phyloP scores from a whole-genome alignment of 257 asterid species.

The Lavandula angustifolia region DNA sequence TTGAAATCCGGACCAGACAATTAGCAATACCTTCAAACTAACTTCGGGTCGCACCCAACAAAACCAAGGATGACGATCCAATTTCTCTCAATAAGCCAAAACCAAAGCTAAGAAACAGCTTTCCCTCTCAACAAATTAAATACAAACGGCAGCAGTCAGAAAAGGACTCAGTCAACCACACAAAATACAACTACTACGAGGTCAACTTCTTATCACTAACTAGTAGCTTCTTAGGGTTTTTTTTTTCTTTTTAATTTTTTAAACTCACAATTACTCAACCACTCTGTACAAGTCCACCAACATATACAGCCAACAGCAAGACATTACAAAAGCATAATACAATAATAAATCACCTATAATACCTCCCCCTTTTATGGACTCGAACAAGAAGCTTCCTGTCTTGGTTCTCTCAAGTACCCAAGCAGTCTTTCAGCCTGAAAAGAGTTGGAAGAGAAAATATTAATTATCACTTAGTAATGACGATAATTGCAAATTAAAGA shows the following conservation, averaged over 20 bases:
- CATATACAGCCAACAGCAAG: conserved; percentile 54
- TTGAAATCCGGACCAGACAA: conserved; percentile 30
- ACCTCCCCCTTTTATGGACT: conserved; percentile 52
- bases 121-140: conserved; percentile 27
- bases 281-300: conserved; percentile 64
- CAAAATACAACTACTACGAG: conserved; percentile 37
- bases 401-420: conserved; percentile 87
- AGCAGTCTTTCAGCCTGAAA: conserved; percentile 94
- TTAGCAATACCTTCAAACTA: conserved; percentile 39
- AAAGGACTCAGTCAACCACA: conserved; percentile 37
- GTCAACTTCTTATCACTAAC: conserved; percentile 57
- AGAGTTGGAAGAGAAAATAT: conserved; percentile 6
- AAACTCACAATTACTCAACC: conserved; percentile 44
- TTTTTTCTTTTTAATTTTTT: conserved; percentile 4
- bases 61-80: conserved; percentile 54
- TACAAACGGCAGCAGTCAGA: conserved; percentile 39
- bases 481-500: conserved; percentile 31
- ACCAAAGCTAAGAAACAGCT: conserved; percentile 38
- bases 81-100: conserved; percentile 37
- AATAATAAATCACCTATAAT: conserved; percentile 39
- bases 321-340: conserved; percentile 40
- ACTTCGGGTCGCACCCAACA: conserved; percentile 51
- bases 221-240: conserved; percentile 35
- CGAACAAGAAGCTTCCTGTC: conserved; percentile 81
- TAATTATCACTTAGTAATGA: conserved; percentile 22